phyloP scores from a whole-genome alignment of 2,329 filamentous ascomycete species.

The Hirsutella minnesotensis region DNA sequence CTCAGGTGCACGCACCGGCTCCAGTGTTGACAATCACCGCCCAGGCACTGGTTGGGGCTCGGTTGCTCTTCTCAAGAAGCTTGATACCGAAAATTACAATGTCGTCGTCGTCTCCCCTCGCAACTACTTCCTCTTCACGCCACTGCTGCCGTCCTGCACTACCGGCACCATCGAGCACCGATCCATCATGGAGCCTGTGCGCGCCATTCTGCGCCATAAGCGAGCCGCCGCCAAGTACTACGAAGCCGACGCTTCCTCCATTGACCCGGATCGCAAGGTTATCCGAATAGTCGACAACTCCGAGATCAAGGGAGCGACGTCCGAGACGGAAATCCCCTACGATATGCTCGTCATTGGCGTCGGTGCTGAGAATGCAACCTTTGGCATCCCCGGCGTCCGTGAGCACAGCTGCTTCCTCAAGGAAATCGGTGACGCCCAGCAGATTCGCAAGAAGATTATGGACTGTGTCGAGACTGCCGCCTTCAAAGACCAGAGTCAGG shows the following conservation, averaged over 20 bases:
- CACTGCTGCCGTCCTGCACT: constrained; percentile 91
- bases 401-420: constrained; percentile 98
- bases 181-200: constrained; percentile 98
- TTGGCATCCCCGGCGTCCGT: constrained; percentile 89
- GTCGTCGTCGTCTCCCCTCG: constrained; percentile 94
- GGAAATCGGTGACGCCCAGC: constrained; percentile 92
- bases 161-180: constrained; percentile 97
- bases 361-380: constrained; percentile 95
- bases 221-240: constrained; percentile 90
- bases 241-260: constrained; percentile 92
- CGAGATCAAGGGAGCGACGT: constrained; percentile 74
- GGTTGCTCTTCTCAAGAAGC: constrained; percentile 92
- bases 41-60: constrained; percentile 90
- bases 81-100: constrained; percentile 98
- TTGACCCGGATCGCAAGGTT: constrained; percentile 83
- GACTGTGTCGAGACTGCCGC: constrained; percentile 97
- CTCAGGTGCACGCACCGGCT: background rate
- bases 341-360: constrained; percentile 98
- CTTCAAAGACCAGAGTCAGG: constrained; percentile 86
- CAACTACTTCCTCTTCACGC: constrained; percentile 99
- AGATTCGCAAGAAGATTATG: constrained; percentile 98
- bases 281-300: constrained; percentile 87
- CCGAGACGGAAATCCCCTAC: constrained; percentile 82
- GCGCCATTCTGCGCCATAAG: constrained; percentile 92
- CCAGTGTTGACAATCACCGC: constrained; percentile 6